Percentiles rank a stretch among this genome's conserved stretches.
phyloP scores from a whole-genome alignment of 2,329 filamentous ascomycete genomes.

The Penicillium digitatum region DNA sequence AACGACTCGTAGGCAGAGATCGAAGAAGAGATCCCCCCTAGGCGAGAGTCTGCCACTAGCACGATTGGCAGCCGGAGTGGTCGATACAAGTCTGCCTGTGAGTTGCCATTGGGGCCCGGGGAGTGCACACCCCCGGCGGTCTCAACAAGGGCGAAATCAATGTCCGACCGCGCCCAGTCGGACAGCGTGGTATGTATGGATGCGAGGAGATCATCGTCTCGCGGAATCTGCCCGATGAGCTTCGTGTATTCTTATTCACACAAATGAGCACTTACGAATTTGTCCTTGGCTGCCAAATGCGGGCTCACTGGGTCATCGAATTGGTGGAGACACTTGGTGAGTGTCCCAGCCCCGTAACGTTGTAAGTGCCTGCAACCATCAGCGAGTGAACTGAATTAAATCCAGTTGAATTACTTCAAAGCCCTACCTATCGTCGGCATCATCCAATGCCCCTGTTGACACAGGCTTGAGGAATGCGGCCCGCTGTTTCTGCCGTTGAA shows the following conservation, averaged over 20 bases:
- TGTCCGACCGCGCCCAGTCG: slow-evolving; percentile 31
- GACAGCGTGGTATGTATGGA: slow-evolving; percentile 47
- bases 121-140: slow-evolving; percentile 81
- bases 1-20: slow-evolving; percentile 78
- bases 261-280: slow-evolving; percentile 24
- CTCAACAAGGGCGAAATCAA: slow-evolving; percentile 67
- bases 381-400: not conserved
- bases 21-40: slow-evolving; percentile 76
- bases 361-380: slow-evolving; percentile 55
- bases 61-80: slow-evolving; percentile 69
- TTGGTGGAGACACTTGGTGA: slow-evolving; percentile 63
- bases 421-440: slow-evolving; percentile 65
- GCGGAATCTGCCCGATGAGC: slow-evolving; percentile 42
- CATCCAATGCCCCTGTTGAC: slow-evolving; percentile 66
- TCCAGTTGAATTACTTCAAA: not conserved
- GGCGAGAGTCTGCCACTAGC: slow-evolving; percentile 68
- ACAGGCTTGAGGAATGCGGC: slow-evolving; percentile 74
- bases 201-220: slow-evolving; percentile 49
- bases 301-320: slow-evolving; percentile 73
- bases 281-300: slow-evolving; percentile 63
- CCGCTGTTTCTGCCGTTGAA: slow-evolving; percentile 45
- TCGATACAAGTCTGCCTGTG: slow-evolving; percentile 73
- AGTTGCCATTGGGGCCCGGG: slow-evolving; percentile 68
- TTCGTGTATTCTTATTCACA: not conserved
- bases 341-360: slow-evolving; percentile 54